Base-by-base conservation (phyloP, 1,284 basidiomycete genomes). In the Marasmius sp. region DNA sequence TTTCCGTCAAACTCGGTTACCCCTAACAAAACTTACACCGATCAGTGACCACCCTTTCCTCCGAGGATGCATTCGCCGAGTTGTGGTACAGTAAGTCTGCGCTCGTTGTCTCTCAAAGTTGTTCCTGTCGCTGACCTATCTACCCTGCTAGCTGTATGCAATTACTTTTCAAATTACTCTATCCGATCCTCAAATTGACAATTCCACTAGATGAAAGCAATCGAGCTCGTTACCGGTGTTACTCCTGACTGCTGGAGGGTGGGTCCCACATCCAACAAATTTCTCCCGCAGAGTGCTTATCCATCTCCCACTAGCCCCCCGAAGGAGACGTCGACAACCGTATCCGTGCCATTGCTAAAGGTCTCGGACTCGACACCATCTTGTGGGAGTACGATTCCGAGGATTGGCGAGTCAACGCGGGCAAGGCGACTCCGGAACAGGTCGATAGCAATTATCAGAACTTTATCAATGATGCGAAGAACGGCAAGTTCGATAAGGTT, bases 1-100 rank as follows among this genome's bases (percentile, higher is more conserved):
- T 3, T 14, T 4, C 47, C 6, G 22, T 55, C 3, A 1, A 8
- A n/a, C 7, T 8, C 0, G 20, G 1, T 1, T 16, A 11, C 7
- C 33, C n/a, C 49, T 43, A 43, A 27, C 37, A 9, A 54, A 41
- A 18, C 33, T 36, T 20, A 16, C 16, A 20, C 11, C 10, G 11
- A 37, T 6, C 58, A 85, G 83, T 91, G 75, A 94, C 93, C 11
- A 81, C 88, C 9, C 80, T 93, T 52, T 77, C 83, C 49, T 93
- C 89, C 71, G 78, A 86, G 67, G 77, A 92, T 68, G 90, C 89
- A 27, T 91, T 94, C 55, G 91, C 92, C 11, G 92, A 94, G 72
- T 80, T 95, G 37, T 92, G 87, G 60, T 94, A 93, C 79, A 88
- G 82, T 83, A 64, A 51, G 82, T 73, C 9, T 20, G 12, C 27